Percentiles rank a stretch among this genome's conserved stretches.
These are phyloP conservation scores for Lomentospora prolificans DNA, from an alignment of 2,329 filamentous ascomycete genomes.

Conservation along the genomic window DNA sequence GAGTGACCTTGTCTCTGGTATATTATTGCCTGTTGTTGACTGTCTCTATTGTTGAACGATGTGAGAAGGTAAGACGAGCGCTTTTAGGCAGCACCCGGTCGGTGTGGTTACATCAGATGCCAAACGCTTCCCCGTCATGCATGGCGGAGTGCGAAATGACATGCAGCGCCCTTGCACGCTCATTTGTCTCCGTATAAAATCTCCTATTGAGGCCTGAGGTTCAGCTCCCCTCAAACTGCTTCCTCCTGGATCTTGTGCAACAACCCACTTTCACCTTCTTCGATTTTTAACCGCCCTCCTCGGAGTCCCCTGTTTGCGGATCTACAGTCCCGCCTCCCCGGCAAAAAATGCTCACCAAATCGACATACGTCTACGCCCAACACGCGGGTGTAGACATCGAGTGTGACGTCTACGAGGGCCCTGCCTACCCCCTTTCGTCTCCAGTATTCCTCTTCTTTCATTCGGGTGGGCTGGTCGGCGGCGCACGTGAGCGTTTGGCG, in stretches of 20 bases:
- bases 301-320: neutral
- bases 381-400: constrained; percentile 21
- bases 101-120: neutral
- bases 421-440: constrained; percentile 14
- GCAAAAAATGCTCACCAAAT: constrained; percentile 17
- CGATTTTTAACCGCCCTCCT: neutral
- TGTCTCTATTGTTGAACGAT: neutral
- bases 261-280: neutral
- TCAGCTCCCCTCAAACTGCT: neutral
- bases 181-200: neutral
- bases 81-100: neutral
- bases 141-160: neutral
- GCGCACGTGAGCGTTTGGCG: constrained; percentile 20
- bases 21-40: neutral
- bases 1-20: neutral
- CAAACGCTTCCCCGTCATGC: neutral
- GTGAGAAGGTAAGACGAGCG: neutral
- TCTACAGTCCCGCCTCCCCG: neutral
- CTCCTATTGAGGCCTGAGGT: neutral
- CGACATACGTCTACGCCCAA: constrained; percentile 19
- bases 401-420: constrained; percentile 24
- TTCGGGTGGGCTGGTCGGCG: constrained; percentile 23
- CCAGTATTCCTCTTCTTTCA: constrained; percentile 28
- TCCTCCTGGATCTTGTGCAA: neutral
- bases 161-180: neutral